Conservation (phyloP, 371 early-diverging fungal species). For the Coemansia sp. region DNA sequence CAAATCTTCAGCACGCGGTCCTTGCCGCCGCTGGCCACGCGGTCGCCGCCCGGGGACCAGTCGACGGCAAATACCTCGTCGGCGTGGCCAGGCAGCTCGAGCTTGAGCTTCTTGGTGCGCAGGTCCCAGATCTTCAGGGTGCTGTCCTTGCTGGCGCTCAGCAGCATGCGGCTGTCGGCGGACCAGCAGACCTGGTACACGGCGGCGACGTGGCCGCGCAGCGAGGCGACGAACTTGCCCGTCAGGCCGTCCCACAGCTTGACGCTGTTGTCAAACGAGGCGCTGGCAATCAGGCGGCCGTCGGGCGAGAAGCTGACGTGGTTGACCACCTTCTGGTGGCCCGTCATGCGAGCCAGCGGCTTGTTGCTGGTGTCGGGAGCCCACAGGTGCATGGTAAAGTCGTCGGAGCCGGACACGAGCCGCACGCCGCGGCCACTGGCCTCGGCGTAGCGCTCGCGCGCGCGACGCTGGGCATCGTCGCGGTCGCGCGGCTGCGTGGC, state of each 20-base stretch:
- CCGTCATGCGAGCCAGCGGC: constrained; percentile 85
- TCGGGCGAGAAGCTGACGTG: constrained; percentile 93
- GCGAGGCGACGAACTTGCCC: constrained; percentile 89
- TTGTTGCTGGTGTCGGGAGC: constrained; percentile 81
- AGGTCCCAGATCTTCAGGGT: constrained; percentile 94
- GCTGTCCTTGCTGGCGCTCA: constrained; percentile 90
- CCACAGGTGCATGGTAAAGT: constrained; percentile 96
- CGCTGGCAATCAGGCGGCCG: constrained; percentile 88
- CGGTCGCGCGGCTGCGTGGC: constrained; percentile 59
- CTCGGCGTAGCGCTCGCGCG: constrained; percentile 76
- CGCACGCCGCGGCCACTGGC: constrained; percentile 73
- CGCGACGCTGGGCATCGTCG: constrained; percentile 73
- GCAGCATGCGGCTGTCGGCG: constrained; percentile 84
- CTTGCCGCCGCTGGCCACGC: constrained; percentile 91
- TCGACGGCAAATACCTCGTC: constrained; percentile 97
- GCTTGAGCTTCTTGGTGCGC: constrained; percentile 78
- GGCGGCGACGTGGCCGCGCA: constrained; percentile 91
- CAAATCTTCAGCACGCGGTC: constrained; percentile 84
- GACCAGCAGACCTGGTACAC: constrained; percentile 96
- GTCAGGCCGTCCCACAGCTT: constrained; percentile 95
- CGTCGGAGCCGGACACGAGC: constrained; percentile 92
- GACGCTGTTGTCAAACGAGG: constrained; percentile 97
- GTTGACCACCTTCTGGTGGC: constrained; percentile 97
- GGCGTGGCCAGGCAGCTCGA: constrained; percentile 93
- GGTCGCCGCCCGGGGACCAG: constrained; percentile 91